Evolutionary conservation across 352 stramenopile species (phyloP), one percentile per base, ranked within the genome.

Genomic region (Phytophthora quininea): DNA sequence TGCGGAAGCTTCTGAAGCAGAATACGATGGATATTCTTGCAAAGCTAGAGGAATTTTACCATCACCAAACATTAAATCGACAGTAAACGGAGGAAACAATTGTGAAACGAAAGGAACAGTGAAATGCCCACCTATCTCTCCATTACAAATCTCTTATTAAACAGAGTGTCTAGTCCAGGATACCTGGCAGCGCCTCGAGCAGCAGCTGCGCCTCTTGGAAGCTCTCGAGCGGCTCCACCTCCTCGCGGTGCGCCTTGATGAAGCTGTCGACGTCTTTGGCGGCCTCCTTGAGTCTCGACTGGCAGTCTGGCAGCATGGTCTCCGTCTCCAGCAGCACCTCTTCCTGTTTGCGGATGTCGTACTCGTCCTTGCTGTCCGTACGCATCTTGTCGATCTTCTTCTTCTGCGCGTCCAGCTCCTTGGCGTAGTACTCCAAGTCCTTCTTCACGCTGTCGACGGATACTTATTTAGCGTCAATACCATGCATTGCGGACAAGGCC

Each of bases 1-100:
- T 92, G 49, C 75, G 86, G 53, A 92, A 93, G 69, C 89, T 94
- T 60, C 72, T 94, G 42, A 94, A 94, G 70, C 86, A 94, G 51
- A 90, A 92, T 55, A 94, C 86, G 35, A 87, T 90, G 70, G 81
- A 86, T 43, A 91, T 94, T 31, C 74, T 94, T 24, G 65, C 73
- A 12, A 88, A 89, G 40, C 71, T 94, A 15, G 80, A 93, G 56
- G 79, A 90, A 59, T 90, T 92, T 45, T 91, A 85, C 71, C 74
- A 90, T 27, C 68, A 80, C 8, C 80, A 91, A 47, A 67, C 70
- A 7, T 62, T 76, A 27, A 59, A 74, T 15, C 64, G 55, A 1
- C 60, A 77, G 56, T 60, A 46, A 67, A 62, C 42, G 12, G 52
- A 62, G 49, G 32, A 35, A 15, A 7, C 30, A 27, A 10, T 47